Base-by-base conservation (phyloP, 1,284 basidiomycete genomes). In the Volvariella volvacea region DNA sequence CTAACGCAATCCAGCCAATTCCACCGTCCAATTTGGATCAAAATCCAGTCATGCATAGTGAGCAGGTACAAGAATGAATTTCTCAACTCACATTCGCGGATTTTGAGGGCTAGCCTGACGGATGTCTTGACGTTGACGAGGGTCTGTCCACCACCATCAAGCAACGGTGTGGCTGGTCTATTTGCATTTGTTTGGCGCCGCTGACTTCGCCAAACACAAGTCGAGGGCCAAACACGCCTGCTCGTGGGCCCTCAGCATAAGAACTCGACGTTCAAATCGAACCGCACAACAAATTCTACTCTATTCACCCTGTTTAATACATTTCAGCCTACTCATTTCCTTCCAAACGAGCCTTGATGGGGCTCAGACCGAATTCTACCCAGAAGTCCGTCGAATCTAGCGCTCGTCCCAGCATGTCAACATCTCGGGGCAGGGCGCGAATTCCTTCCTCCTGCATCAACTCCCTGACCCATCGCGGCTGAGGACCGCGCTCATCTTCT, bases 361-460 rank as follows among this genome's bases (percentile, higher is more conserved):
- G 71, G 22, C 51, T 58, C 33, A 70, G 46, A 14, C 51, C 58
- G 45, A 70, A 69, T 0, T 52, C 59, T 14, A 48, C 52, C 80
- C 81, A 83, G 51, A 83, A 83, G 44, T 82, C 78, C 21, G 73
- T 63, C 36, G 75, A 75, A 55, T 82, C 79, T 50, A 83, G 55
- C 2, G 68, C 75, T 25, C 76, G 58, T 0, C 78, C 78, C 9
- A 85, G 58, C 9, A 57, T 20, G 20, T 70, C 68, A 8, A 68
- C 54, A 28, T 66, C 56, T 19, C 80, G 61, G 12, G 81, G 81
- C n/a, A 83, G 59, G 0, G 66, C 74, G 9, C 68, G 63, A 2
- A 81, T 59, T n/a, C 60, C 63, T 10, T 64, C 52, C 54, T 82
- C 77, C 2, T 54, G 50, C 75, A 82, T 77, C 30, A 83, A 62